These are phyloP conservation scores for Tympanopsis confertula DNA, from an alignment of 2,329 filamentous ascomycete genomes.

Conservation along the genomic window DNA sequence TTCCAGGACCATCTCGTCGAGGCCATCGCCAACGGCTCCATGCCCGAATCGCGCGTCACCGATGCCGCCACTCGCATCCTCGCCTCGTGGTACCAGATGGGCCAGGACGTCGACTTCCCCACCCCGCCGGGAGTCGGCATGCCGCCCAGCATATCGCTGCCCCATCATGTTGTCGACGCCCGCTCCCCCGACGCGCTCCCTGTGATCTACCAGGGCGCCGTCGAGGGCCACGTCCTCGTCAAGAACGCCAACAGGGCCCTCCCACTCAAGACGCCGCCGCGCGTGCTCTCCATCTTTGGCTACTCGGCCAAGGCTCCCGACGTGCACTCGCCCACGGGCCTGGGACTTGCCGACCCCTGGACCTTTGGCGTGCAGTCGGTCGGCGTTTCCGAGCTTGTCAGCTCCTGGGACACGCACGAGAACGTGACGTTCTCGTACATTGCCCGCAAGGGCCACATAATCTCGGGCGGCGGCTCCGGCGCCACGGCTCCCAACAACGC, in stretches of 20 bases:
- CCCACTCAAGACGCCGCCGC: constrained; percentile 35
- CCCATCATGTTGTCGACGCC: constrained; percentile 41
- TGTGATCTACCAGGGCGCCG: constrained; percentile 40
- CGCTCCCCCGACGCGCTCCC: constrained; percentile 34
- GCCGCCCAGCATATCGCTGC: constrained; percentile 30
- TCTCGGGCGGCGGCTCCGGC: constrained; percentile 34
- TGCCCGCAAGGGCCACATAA: constrained; percentile 33
- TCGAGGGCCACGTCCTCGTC: constrained; percentile 52
- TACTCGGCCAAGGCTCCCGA: constrained; percentile 42
- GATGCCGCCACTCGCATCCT: constrained; percentile 47
- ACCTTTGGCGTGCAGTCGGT: constrained; percentile 26
- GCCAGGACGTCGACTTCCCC: constrained; percentile 34
- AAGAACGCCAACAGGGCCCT: constrained; percentile 46
- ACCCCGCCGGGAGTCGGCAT: constrained; percentile 35
- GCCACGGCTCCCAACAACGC: constrained; percentile 32
- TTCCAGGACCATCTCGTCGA: constrained; percentile 43
- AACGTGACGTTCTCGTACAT: constrained; percentile 14
- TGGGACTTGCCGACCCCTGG: constrained; percentile 16
- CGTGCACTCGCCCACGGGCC: constrained; percentile 23
- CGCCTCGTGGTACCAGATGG: constrained; percentile 43
- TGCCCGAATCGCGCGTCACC: constrained; percentile 40
- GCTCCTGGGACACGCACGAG: background rate
- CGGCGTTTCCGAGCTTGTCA: constrained; percentile 15
- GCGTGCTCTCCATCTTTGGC: constrained; percentile 45
- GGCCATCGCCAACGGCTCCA: constrained; percentile 47